phyloP scores from a whole-genome alignment of 768 basidiomycete species.

The Hydnomerulius pinastri region DNA sequence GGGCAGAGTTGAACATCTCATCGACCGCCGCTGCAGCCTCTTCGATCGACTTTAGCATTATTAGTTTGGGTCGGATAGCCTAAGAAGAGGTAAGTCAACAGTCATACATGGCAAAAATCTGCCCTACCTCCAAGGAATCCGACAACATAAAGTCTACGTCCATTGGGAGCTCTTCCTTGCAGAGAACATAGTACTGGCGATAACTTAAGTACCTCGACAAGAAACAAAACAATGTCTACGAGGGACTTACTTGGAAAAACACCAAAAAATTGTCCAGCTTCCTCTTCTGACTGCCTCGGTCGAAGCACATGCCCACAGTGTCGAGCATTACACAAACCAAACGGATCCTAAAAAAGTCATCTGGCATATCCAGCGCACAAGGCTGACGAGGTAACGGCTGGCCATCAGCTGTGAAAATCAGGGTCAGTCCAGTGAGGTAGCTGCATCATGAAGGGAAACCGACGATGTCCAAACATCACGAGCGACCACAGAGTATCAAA shows the following conservation, averaged over 20 bases:
- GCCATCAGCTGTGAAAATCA: slow-evolving; percentile 67
- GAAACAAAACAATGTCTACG: background rate
- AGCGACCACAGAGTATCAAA: slow-evolving; percentile 95
- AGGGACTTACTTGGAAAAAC: slow-evolving; percentile 80
- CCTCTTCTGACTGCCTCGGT: slow-evolving; percentile 87
- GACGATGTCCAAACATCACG: slow-evolving; percentile 94
- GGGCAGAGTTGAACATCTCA: slow-evolving; percentile 75
- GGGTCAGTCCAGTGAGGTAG: slow-evolving; percentile 11
- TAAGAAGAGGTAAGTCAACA: slow-evolving; percentile 29
- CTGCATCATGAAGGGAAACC: slow-evolving; percentile 36
- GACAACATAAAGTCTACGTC: slow-evolving; percentile 97
- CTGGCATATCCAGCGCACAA: slow-evolving; percentile 83
- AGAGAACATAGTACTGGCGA: slow-evolving; percentile 77
- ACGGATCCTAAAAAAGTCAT: slow-evolving; percentile 94
- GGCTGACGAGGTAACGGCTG: slow-evolving; percentile 78
- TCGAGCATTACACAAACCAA: slow-evolving; percentile 91
- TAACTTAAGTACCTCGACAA: slow-evolving; percentile 5
- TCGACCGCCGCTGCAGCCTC: slow-evolving; percentile 90
- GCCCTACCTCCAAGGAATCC: slow-evolving; percentile 85
- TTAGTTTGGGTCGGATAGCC: slow-evolving; percentile 86
- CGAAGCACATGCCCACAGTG: slow-evolving; percentile 97
- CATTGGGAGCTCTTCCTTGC: slow-evolving; percentile 91
- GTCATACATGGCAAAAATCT: background rate
- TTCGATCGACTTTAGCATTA: slow-evolving; percentile 70
- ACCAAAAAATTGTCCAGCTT: slow-evolving; percentile 91